These are phyloP conservation scores for Sanghuangporus baumii DNA, from an alignment of 1,284 basidiomycete genomes.

Conservation along the genomic window DNA sequence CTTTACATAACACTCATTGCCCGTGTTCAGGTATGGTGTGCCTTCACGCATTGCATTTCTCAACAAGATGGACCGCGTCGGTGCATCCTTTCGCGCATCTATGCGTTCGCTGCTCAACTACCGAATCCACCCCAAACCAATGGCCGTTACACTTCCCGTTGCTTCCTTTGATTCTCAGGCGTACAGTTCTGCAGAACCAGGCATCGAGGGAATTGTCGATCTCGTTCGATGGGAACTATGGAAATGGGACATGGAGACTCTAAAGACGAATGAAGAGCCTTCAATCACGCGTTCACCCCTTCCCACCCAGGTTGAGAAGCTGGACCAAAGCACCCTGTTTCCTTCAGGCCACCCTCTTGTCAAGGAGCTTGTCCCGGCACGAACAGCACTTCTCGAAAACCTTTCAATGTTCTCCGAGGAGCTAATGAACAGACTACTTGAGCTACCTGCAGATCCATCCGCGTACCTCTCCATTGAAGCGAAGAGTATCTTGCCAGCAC, in stretches of 20 bases:
- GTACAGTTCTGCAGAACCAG: slow-evolving; percentile 67
- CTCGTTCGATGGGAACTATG: slow-evolving; percentile 77
- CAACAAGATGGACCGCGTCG: slow-evolving; percentile 85
- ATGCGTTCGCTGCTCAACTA: slow-evolving; percentile 66
- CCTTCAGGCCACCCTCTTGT: slow-evolving; percentile 57
- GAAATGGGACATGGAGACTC: slow-evolving; percentile 46
- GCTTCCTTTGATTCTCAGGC: slow-evolving; percentile 63
- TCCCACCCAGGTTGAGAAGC: slow-evolving; percentile 41
- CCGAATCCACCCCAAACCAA: slow-evolving; percentile 70
- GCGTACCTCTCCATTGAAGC: slow-evolving; percentile 57
- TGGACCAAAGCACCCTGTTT: slow-evolving; percentile 40
- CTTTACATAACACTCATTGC: background rate
- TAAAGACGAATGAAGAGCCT: slow-evolving; percentile 24
- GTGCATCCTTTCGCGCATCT: slow-evolving; percentile 71
- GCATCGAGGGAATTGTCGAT: slow-evolving; percentile 73
- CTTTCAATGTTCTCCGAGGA: slow-evolving; percentile 76
- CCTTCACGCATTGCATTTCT: slow-evolving; percentile 75
- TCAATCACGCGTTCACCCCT: slow-evolving; percentile 40
- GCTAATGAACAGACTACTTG: slow-evolving; percentile 66
- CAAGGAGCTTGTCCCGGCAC: slow-evolving; percentile 59
- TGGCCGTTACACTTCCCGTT: slow-evolving; percentile 71
- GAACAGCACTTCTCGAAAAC: slow-evolving; percentile 67
- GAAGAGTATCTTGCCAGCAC: slow-evolving; percentile 48
- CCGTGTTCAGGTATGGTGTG: slow-evolving; percentile 61
- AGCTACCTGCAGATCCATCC: slow-evolving; percentile 48